Percentiles rank a stretch among this genome's conserved stretches.
These are phyloP conservation scores for Arachis monticola DNA, from an alignment of 331 rosid species.

Conservation along the genomic window DNA sequence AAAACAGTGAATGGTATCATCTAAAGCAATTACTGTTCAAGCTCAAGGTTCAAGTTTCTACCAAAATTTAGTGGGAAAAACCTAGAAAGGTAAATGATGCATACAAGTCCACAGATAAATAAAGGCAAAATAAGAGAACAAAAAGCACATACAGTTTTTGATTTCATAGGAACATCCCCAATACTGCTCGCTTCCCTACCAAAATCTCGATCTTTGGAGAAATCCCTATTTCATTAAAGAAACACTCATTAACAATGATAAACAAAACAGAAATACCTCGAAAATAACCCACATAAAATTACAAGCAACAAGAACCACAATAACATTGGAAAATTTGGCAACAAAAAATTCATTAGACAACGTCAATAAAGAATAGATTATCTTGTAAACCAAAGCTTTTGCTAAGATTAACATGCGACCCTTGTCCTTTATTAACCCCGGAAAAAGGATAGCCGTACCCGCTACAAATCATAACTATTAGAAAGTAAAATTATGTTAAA, in stretches of 20 bases:
- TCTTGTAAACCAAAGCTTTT: too few relatives aligned
- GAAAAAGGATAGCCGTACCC: background rate
- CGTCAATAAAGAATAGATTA: background rate
- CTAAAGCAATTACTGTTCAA: constrained; percentile 47
- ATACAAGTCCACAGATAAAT: constrained; percentile 20
- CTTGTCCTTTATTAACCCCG: background rate
- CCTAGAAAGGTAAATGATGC: constrained; percentile 40
- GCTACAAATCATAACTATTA: too few relatives aligned
- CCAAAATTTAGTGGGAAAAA: constrained; percentile 41
- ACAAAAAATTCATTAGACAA: constrained; percentile 13
- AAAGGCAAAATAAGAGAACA: constrained; percentile 43
- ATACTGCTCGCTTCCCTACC: constrained; percentile 82
- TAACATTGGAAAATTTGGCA: background rate
- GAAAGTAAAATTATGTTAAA: too few relatives aligned
- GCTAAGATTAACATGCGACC: too few relatives aligned
- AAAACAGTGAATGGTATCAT: constrained; percentile 37
- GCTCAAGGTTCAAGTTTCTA: constrained; percentile 48
- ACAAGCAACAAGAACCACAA: background rate
- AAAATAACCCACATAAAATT: constrained; percentile 1
- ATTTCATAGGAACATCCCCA: constrained; percentile 73
- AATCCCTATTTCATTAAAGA: constrained; percentile 59
- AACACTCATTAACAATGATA: background rate
- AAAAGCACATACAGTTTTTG: constrained; percentile 75
- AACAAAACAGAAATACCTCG: background rate
- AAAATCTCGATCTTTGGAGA: constrained; percentile 70